Conservation (phyloP, 345 rosid genomes). For the Eucalyptus globulus region DNA sequence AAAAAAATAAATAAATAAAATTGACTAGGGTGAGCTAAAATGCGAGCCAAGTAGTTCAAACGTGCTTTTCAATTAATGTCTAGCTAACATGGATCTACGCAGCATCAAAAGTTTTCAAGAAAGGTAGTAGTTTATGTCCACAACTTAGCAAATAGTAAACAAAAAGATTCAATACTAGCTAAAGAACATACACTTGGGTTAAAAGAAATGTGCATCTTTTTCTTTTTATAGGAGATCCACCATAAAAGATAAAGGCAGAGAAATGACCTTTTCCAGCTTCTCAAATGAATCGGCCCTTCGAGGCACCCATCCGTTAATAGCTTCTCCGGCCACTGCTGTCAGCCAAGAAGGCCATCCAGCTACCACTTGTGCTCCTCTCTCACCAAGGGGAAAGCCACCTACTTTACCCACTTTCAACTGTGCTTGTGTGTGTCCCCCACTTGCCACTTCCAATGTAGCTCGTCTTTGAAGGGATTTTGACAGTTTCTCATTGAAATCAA, state of each 20-base stretch:
- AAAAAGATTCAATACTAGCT: not conserved
- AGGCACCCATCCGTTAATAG: conserved; percentile 92
- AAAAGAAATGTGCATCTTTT: not conserved
- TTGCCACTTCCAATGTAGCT: not conserved
- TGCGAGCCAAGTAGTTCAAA: not conserved
- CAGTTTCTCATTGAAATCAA: not conserved
- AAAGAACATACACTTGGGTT: not conserved
- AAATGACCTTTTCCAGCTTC: conserved; percentile 80
- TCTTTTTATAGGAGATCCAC: not conserved
- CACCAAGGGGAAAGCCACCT: conserved; percentile 39
- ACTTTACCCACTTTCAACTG: conserved; percentile 21
- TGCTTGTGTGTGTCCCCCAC: conserved; percentile 6
- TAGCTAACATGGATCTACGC: not conserved
- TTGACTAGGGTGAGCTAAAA: not conserved
- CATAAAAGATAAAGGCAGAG: not conserved
- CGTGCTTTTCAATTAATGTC: not conserved
- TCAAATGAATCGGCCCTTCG: conserved; percentile 86
- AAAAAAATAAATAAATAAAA: not conserved
- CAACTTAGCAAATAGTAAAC: not conserved
- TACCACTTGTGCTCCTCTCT: conserved; percentile 58
- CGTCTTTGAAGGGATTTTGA: conserved; percentile 16
- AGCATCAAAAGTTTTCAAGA: not conserved
- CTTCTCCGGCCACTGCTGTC: conserved; percentile 90
- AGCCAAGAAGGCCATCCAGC: conserved; percentile 99
- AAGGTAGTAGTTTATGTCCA: not conserved